Conservation (phyloP, 345 rosid genomes). For the Pelargonium nanum region DNA sequence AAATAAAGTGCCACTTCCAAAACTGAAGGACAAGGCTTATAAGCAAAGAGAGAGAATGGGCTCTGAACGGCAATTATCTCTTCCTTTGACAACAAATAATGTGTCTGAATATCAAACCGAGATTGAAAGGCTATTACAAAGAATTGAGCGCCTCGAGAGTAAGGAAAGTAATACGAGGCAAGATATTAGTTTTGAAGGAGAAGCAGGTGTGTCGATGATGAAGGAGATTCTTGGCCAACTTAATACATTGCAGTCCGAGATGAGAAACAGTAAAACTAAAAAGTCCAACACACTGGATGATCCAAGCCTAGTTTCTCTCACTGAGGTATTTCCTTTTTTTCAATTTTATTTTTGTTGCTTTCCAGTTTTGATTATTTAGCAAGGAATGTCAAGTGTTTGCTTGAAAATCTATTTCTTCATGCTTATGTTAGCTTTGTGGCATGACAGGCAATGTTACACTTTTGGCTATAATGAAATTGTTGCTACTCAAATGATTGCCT, state of each 20-base stretch:
- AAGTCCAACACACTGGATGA: slow-evolving; percentile 21
- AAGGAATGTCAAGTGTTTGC: neutral
- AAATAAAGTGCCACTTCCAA: slow-evolving; percentile 16
- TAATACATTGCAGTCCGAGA: slow-evolving; percentile 45
- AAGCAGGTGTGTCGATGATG: slow-evolving; percentile 41
- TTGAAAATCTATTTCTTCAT: neutral
- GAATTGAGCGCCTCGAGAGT: slow-evolving; percentile 46
- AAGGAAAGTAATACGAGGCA: slow-evolving; percentile 18
- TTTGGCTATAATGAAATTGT: slow-evolving; percentile 45
- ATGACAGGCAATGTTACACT: slow-evolving; percentile 72
- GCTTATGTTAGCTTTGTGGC: slow-evolving; percentile 5
- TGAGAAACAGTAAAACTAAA: slow-evolving; percentile 35
- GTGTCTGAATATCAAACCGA: slow-evolving; percentile 12
- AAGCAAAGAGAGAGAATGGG: slow-evolving; percentile 16
- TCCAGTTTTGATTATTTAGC: neutral
- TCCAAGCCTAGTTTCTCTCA: slow-evolving; percentile 17
- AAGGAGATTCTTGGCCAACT: slow-evolving; percentile 59
- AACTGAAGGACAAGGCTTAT: slow-evolving; percentile 14
- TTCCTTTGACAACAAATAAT: neutral
- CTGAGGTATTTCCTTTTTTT: slow-evolving; percentile 30
- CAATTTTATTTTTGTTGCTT: neutral
- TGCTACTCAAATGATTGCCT: neutral
- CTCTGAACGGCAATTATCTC: slow-evolving; percentile 11
- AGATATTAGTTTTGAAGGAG: slow-evolving; percentile 32
- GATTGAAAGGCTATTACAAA: slow-evolving; percentile 20